These are phyloP conservation scores for Trichosanthes truncata DNA, from an alignment of 306 rosid species.

Conservation along the genomic window DNA sequence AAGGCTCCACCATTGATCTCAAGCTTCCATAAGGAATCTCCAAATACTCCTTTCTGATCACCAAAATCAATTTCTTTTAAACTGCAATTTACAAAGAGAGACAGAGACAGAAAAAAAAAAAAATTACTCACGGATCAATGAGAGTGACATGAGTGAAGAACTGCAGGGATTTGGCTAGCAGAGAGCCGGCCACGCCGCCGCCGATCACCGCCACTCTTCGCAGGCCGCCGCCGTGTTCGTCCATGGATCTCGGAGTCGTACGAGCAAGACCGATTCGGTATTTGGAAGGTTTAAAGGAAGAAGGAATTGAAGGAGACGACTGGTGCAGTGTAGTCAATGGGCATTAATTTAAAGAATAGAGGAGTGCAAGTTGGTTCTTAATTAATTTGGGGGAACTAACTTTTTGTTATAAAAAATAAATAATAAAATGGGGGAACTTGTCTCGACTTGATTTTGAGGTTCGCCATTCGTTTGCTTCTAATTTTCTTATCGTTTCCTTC, in stretches of 20 bases:
- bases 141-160: constrained; percentile 47
- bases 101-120: not conserved
- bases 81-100: not conserved
- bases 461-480: too few species aligned
- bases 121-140: constrained; percentile 41
- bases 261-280: not conserved
- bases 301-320: not conserved
- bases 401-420: too few species aligned
- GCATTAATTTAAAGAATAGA: not conserved
- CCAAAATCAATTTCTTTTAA: not conserved
- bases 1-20: constrained; percentile 80
- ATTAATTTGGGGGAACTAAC: too few species aligned
- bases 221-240: not conserved
- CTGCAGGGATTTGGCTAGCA: constrained; percentile 54
- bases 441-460: too few species aligned
- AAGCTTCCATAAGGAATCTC: constrained; percentile 74
- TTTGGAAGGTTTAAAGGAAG: not conserved
- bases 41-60: constrained; percentile 67
- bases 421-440: too few species aligned
- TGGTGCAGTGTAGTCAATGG: not conserved
- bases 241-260: not conserved
- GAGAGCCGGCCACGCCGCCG: constrained; percentile 72
- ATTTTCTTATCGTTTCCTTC: too few species aligned
- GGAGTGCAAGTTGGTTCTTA: not conserved
- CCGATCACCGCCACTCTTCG: constrained; percentile 55